These are phyloP conservation scores for Cichorium intybus DNA, from an alignment of 140 eudicot species.

Conservation along the genomic window DNA sequence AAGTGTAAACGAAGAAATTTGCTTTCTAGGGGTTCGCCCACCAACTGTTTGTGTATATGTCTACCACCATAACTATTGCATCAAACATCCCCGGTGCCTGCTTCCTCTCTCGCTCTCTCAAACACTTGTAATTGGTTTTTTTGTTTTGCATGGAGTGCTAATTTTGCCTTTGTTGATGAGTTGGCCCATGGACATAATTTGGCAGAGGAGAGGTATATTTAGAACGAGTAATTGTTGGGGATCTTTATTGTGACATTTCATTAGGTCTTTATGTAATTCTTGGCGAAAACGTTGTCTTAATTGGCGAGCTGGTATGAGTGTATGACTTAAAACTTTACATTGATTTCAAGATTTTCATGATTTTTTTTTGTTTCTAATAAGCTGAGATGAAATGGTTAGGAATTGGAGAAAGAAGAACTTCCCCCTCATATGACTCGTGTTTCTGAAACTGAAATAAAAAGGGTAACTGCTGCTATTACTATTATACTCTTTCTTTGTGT, in stretches of 20 bases:
- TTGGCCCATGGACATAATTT: no score
- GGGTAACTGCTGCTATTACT: conserved; percentile 37
- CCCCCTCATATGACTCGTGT: conserved; percentile 89
- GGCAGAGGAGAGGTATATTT: conserved; percentile 95
- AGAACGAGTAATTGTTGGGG: conserved; percentile 94
- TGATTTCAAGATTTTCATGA: background rate
- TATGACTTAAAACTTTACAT: background rate
- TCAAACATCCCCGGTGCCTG: no score
- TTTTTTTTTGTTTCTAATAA: conserved; percentile 1
- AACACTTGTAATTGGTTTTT: no score
- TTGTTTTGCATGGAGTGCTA: conserved; percentile 89
- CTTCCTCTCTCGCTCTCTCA: no score
- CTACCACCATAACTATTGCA: no score
- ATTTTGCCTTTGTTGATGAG: no score
- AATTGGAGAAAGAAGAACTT: conserved; percentile 75
- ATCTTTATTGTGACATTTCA: conserved; percentile 86
- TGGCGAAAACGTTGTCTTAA: conserved; percentile 87
- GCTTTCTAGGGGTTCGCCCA: no score
- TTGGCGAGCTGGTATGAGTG: conserved; percentile 89
- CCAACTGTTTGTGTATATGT: no score
- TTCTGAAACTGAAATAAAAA: conserved; percentile 64
- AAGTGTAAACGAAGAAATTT: no score
- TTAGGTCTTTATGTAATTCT: conserved; percentile 86
- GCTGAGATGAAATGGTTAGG: conserved; percentile 39
- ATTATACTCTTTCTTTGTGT: background rate